These are phyloP conservation scores for Fraxinus greggii DNA, from an alignment of 305 asterid species.

Conservation along the genomic window DNA sequence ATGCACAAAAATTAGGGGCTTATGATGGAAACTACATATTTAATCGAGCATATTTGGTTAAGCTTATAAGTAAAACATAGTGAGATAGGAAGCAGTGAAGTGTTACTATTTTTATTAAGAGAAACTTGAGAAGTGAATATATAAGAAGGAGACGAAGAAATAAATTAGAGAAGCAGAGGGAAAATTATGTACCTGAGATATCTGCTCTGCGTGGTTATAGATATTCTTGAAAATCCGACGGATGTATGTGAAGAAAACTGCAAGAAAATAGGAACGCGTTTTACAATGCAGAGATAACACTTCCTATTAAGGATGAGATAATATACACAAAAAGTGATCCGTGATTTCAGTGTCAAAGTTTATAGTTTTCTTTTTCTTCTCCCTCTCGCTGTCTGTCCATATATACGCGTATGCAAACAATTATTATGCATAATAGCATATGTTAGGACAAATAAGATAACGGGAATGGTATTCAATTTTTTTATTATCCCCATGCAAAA, in stretches of 20 bases:
- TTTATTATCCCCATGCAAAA: too few relatives aligned
- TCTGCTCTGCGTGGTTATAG: slow-evolving; percentile 79
- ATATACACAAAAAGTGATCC: too few relatives aligned
- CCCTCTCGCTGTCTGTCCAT: too few relatives aligned
- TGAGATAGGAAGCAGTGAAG: neutral
- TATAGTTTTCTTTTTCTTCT: too few relatives aligned
- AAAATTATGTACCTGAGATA: slow-evolving; percentile 62
- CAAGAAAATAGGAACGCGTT: slow-evolving; percentile 23
- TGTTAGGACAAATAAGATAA: too few relatives aligned
- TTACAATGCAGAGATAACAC: slow-evolving; percentile 8
- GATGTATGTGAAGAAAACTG: slow-evolving; percentile 80
- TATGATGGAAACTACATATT: neutral
- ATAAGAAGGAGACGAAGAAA: neutral
- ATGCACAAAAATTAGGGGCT: neutral
- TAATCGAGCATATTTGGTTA: neutral
- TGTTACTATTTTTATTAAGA: neutral
- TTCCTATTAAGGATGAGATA: too few relatives aligned
- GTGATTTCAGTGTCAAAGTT: too few relatives aligned
- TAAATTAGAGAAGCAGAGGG: too few relatives aligned
- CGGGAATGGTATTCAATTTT: too few relatives aligned
- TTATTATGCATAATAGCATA: too few relatives aligned
- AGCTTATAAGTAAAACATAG: neutral
- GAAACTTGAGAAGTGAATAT: neutral
- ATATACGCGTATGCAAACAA: too few relatives aligned
- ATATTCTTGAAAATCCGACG: slow-evolving; percentile 83